Percentiles rank a stretch among this genome's conserved stretches.
Conservation (phyloP, 768 basidiomycete species). For the Psilocybe subaeruginosa region DNA sequence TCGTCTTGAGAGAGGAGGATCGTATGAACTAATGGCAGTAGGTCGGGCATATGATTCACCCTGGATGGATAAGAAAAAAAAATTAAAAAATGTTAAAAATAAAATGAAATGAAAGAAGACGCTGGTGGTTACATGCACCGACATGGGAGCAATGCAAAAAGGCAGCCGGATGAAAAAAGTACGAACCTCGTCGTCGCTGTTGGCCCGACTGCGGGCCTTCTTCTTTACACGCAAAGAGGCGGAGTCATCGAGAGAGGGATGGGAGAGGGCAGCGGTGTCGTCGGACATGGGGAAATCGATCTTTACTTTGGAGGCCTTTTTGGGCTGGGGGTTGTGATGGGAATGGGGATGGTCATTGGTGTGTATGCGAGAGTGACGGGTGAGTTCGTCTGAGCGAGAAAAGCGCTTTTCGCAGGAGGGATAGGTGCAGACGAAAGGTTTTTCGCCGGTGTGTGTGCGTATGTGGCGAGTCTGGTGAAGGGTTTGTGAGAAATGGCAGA, state of each 20-base stretch:
- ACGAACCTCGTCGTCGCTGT: conserved; percentile 84
- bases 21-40: conserved; percentile 51
- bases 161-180: conserved; percentile 9
- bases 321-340: conserved; percentile 15
- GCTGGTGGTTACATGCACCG: background rate
- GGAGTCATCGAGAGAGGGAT: conserved; percentile 10
- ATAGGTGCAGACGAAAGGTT: conserved; percentile 91
- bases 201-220: conserved; percentile 78
- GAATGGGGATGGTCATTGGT: conserved; percentile 51
- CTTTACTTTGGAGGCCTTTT: conserved; percentile 24
- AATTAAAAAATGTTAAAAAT: conserved; percentile 7
- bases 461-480: conserved; percentile 87
- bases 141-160: conserved; percentile 7
- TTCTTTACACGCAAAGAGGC: conserved; percentile 56
- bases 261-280: conserved; percentile 3
- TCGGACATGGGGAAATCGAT: conserved; percentile 24
- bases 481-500: conserved; percentile 12
- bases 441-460: conserved; percentile 97
- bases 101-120: conserved; percentile 11
- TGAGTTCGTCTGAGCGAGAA: conserved; percentile 97
- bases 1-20: conserved; percentile 40
- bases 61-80: conserved; percentile 26
- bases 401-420: conserved; percentile 98
- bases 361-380: conserved; percentile 94
- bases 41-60: conserved; percentile 63